Conservation (phyloP, 2,329 filamentous ascomycete species). For the Curvularia verruculosa region DNA sequence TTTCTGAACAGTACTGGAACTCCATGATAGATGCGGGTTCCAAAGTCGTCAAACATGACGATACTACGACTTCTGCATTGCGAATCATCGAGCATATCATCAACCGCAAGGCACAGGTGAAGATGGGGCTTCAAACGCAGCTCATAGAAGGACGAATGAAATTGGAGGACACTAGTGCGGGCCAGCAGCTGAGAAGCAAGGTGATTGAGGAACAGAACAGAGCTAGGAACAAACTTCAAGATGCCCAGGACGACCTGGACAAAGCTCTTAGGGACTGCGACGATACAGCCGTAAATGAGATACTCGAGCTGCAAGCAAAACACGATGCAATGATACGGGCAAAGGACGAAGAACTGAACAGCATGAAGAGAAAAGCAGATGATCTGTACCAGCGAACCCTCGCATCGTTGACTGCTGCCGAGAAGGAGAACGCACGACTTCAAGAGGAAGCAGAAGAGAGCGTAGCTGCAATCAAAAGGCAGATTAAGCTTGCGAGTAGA, state of each 20-base stretch:
- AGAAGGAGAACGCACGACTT: neutral
- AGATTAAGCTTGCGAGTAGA: neutral
- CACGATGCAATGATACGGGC: neutral
- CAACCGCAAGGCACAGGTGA: neutral
- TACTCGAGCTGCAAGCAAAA: neutral
- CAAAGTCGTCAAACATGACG: neutral
- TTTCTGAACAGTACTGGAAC: neutral
- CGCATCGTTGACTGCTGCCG: neutral
- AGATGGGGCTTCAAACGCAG: neutral
- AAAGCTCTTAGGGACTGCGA: neutral
- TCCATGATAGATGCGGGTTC: neutral
- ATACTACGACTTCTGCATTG: neutral
- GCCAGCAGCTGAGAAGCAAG: neutral
- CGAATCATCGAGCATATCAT: neutral
- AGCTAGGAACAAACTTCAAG: neutral
- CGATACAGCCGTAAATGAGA: neutral
- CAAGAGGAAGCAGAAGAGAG: neutral
- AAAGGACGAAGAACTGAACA: neutral
- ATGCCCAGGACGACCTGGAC: neutral
- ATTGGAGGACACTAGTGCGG: neutral
- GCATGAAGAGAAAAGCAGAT: neutral
- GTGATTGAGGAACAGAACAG: neutral
- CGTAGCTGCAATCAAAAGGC: neutral
- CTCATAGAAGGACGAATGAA: neutral
- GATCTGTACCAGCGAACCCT: neutral